Evolutionary conservation across 2,329 filamentous ascomycete species (phyloP).

Genomic region (Venturiaceae sp.): DNA sequence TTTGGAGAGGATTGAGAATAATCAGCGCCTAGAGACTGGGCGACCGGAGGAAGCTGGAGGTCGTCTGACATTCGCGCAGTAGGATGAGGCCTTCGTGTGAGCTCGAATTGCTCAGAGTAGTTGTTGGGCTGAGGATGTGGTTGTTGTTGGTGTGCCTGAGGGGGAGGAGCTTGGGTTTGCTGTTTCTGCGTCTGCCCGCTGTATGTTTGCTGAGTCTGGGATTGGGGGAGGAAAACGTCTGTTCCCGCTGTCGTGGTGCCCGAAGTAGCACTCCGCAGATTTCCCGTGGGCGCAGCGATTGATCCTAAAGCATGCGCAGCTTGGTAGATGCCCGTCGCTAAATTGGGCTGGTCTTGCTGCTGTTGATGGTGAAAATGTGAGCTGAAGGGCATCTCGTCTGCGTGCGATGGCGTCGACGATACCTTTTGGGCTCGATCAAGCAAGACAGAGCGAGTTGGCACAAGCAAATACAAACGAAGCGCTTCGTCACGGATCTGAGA

Average conservation of each 20-base stretch:
- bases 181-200: background rate
- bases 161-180: too few species aligned
- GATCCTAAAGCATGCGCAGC: conserved; percentile 36
- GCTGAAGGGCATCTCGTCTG: background rate
- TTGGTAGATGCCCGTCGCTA: conserved; percentile 29
- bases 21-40: background rate
- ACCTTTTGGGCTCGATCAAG: background rate
- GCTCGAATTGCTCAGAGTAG: background rate
- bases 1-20: background rate
- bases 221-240: conserved; percentile 30
- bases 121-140: background rate
- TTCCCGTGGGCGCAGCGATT: conserved; percentile 33
- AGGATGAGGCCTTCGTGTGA: background rate
- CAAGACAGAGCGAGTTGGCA: background rate
- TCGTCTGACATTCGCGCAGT: background rate
- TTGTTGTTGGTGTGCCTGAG: too few species aligned
- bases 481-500: background rate
- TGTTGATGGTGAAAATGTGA: background rate
- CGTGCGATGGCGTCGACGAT: background rate
- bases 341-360: background rate
- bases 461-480: background rate
- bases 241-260: conserved; percentile 32
- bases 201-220: background rate
- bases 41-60: background rate
- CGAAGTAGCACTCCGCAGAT: conserved; percentile 27